Base-by-base conservation (phyloP, 164 flowering plant species). In the Paratinospora sagittata region DNA sequence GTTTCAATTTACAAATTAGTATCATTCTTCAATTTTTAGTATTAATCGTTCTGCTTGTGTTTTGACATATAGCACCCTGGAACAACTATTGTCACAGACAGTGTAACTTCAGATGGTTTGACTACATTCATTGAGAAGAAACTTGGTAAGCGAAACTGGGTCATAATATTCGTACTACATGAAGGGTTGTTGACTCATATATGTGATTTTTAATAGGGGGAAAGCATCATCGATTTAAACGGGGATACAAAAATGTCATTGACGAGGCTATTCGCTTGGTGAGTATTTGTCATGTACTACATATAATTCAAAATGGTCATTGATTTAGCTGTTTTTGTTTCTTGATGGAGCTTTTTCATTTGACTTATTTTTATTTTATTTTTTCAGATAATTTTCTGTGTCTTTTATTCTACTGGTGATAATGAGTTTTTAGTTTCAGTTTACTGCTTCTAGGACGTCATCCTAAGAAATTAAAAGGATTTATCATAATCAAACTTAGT, bases 221-320 rank as follows among this genome's bases (percentile, higher is more conserved):
- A 74, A 95, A 86, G 74, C 99, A 95, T 76, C 99, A 85, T 73
- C 87, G 98, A 37, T 95, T 95, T 81, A 92, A 89, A 82, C 88
- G 99, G 81, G 99, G 99, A 67, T 92, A 95, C 84, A 95, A 92
- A 75, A 95, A 95, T 84, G 96, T 95, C 78, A 95, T 92, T 77
- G 99, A 95, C 83, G 98, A 95, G 82, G 99, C 93, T 65, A 85
- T 95, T 74, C 99, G 98, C 67, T 81, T 95, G 97, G 99, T 95
- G 84, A 79, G 82, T 66, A 41, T 39, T 69, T 14, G 16, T 30
- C 66, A 68, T 33, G 6, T 3, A 16, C 24, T 6, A 8, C 24
- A 43, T 58, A 49, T 9, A 55, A 9, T 17, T 61, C 64, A 8
- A 61, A 36, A 10, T 63, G 3, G 23, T 66, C 27, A 24, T 66